A percentile compares a stretch with the other conserved stretches of the same genome.
Evolutionary conservation across 2,329 filamentous ascomycete species (phyloP).

Genomic region (Colletotrichum echinochloae): DNA sequence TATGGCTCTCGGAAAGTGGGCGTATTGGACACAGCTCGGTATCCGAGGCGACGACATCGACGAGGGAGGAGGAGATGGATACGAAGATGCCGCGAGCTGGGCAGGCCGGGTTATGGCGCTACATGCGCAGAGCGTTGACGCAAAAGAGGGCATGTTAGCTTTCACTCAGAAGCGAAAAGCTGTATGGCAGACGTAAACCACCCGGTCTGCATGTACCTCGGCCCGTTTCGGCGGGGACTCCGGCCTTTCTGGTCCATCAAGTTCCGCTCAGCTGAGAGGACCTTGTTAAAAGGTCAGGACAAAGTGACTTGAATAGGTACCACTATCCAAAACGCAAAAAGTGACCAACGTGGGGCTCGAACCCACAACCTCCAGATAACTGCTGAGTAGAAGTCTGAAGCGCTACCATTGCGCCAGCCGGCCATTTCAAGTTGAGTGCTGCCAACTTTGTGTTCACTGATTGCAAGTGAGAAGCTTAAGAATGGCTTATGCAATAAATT

Average conservation of each 20-base stretch:
- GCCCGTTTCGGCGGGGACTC: not conserved
- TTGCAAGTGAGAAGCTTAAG: rapidly evolving
- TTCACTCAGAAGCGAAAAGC: constrained; percentile 46
- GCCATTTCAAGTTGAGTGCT: not conserved
- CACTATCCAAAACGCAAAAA: not conserved
- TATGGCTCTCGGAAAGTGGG: constrained; percentile 52
- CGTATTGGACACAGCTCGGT: constrained; percentile 50
- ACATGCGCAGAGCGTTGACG: constrained; percentile 47
- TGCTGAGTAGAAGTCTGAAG: constrained; percentile 36
- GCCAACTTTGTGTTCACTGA: not conserved
- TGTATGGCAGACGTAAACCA: constrained; percentile 41
- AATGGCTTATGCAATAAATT: not conserved
- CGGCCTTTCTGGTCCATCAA: not conserved
- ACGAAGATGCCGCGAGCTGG: constrained; percentile 46
- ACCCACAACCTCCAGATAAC: constrained; percentile 38
- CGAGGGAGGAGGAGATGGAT: constrained; percentile 43
- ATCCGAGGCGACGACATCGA: constrained; percentile 34
- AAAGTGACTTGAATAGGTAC: not conserved
- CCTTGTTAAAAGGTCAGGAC: not conserved
- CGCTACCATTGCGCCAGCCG: constrained; percentile 41
- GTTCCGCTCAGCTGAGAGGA: not conserved
- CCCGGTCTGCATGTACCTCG: not conserved
- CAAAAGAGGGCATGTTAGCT: constrained; percentile 46
- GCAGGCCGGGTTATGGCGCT: constrained; percentile 47
- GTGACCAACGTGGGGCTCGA: constrained; percentile 40